These are phyloP conservation scores for Chytriomyces sp. DNA, from an alignment of 192 early-diverging fungal species.

Conservation along the genomic window DNA sequence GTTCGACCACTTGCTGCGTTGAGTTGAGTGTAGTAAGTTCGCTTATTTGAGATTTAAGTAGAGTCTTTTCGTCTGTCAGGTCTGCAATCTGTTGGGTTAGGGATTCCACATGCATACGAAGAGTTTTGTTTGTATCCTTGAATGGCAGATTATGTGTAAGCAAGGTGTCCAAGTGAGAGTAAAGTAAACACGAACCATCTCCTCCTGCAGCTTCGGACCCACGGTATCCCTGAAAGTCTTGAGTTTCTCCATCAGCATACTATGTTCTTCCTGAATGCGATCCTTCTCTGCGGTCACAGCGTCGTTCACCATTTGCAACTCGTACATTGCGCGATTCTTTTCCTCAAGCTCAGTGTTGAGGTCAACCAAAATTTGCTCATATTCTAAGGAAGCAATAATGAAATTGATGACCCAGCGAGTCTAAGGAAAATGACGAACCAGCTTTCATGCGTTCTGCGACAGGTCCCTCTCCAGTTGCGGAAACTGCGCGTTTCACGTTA, in stretches of 20 bases:
- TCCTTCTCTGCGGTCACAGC: slow-evolving; percentile 46
- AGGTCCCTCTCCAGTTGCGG: neutral
- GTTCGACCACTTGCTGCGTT: neutral
- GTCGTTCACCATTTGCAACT: slow-evolving; percentile 3
- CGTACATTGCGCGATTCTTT: neutral
- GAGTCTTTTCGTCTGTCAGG: slow-evolving; percentile 19
- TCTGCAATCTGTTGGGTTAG: slow-evolving; percentile 13
- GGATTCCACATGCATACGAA: slow-evolving; percentile 22
- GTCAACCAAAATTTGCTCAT: slow-evolving; percentile 25
- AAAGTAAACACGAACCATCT: slow-evolving; percentile 53
- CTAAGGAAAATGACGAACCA: neutral
- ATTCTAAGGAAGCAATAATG: slow-evolving; percentile 3
- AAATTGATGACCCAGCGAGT: neutral
- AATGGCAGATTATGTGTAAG: neutral
- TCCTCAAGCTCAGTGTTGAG: slow-evolving; percentile 30
- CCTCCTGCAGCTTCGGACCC: slow-evolving; percentile 79
- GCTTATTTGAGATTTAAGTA: slow-evolving; percentile 23
- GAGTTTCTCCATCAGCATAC: slow-evolving; percentile 73
- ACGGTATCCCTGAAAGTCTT: slow-evolving; percentile 79
- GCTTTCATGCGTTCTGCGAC: neutral
- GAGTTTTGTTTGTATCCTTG: slow-evolving; percentile 21
- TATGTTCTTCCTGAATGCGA: slow-evolving; percentile 60
- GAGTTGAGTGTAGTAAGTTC: neutral
- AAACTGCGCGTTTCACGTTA: neutral
- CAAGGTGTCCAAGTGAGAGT: neutral